Evolutionary conservation across 208 protist species (phyloP).

Genomic region (Acanthamoeba healyi): DNA sequence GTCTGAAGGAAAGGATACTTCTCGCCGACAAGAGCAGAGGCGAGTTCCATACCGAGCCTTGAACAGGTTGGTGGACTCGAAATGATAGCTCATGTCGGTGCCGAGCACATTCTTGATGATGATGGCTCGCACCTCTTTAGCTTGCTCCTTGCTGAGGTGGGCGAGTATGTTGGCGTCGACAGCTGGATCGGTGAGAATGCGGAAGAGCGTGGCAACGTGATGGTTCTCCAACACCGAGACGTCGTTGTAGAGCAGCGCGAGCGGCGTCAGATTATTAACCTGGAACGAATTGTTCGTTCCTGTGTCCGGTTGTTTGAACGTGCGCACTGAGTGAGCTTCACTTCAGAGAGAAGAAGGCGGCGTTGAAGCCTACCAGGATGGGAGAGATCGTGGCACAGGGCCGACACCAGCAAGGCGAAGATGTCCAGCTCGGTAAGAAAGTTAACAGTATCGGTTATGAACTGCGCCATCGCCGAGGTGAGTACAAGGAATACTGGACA

Average conservation of each 20-base stretch:
- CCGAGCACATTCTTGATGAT: constrained; percentile 35
- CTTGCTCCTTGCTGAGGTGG: not conserved
- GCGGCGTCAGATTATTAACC: not conserved
- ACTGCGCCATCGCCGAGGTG: not conserved
- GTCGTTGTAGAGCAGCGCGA: constrained; percentile 95
- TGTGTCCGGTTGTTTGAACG: too few species aligned
- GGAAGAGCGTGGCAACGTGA: constrained; percentile 94
- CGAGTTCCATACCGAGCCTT: not conserved
- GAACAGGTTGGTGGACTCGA: constrained; percentile 36
- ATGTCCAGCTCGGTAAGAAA: constrained; percentile 64
- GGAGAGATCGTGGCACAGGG: constrained; percentile 78
- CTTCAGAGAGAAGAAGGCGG: too few species aligned
- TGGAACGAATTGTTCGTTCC: constrained; percentile 79
- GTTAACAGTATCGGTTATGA: not conserved
- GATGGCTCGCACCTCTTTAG: not conserved
- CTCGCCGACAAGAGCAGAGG: not conserved
- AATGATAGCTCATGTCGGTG: constrained; percentile 56
- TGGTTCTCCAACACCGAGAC: constrained; percentile 96
- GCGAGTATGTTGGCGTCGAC: constrained; percentile 9
- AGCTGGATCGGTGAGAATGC: constrained; percentile 49
- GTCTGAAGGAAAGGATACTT: too few species aligned
- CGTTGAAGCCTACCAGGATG: constrained; percentile 71
- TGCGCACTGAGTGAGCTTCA: too few species aligned
- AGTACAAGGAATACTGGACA: not conserved
- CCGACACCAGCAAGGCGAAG: constrained; percentile 74